Evolutionary conservation across 768 basidiomycete genomes (phyloP).

Genomic region (Tremella fuciformis): DNA sequence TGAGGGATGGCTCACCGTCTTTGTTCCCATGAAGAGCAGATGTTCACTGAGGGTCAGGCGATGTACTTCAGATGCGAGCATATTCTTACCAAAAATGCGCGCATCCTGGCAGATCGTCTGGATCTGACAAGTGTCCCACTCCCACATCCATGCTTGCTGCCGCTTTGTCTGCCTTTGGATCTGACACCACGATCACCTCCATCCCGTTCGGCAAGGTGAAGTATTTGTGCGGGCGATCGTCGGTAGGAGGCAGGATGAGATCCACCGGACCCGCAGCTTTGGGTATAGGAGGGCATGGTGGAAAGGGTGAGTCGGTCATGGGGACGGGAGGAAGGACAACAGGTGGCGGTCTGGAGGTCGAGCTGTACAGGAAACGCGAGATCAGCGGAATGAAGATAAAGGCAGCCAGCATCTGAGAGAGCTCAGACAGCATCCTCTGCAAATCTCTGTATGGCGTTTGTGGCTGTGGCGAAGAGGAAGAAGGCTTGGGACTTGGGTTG

Average conservation of each 20-base stretch:
- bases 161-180: conserved; percentile 84
- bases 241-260: conserved; percentile 47
- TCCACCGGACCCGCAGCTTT: conserved; percentile 31
- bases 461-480: too few relatives aligned
- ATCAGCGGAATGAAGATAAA: conserved; percentile 8
- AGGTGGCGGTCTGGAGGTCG: neutral
- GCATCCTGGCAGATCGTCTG: conserved; percentile 57
- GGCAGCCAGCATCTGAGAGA: conserved; percentile 1
- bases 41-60: conserved; percentile 64
- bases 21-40: conserved; percentile 73
- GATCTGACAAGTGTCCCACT: conserved; percentile 90
- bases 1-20: conserved; percentile 58
- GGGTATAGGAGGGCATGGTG: conserved; percentile 39
- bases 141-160: conserved; percentile 91
- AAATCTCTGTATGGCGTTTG: too few relatives aligned
- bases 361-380: conserved; percentile 4
- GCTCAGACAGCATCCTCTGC: neutral
- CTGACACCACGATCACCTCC: conserved; percentile 78
- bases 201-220: conserved; percentile 85
- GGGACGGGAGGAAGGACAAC: neutral
- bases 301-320: conserved; percentile 26
- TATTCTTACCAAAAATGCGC: conserved; percentile 52
- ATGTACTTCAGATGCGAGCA: neutral
- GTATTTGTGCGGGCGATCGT: conserved; percentile 55
- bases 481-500: too few relatives aligned